Base-by-base conservation (phyloP, 2,329 filamentous ascomycete genomes). In the Claviceps sorghi region DNA sequence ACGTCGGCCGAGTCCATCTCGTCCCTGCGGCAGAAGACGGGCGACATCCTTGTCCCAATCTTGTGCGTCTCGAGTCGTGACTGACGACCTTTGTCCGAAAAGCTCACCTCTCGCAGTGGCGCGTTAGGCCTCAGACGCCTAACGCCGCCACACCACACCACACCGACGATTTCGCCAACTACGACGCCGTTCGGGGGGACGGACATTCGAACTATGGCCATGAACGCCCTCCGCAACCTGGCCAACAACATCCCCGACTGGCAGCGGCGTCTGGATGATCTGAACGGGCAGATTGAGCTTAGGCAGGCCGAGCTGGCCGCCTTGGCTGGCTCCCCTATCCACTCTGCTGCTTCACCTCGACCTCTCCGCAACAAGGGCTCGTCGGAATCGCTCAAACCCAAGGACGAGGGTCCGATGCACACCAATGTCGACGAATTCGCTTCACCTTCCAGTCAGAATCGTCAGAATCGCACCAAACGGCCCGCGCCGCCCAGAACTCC, bases 281-380 rank as follows among this genome's bases (percentile, higher is more conserved):
- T 84, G 53, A 80, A 73, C 60, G 70, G 71, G 54, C 75, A 83
- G 63, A 80, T 84, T 54, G 74, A 79, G 54, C 70, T 76, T 60
- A 78, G 80, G 54, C 80, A 84, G 67, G 66, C 70, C 49, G 79
- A 83, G 60, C 70, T 83, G 52, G 80, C 79, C 38, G 70, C 71
- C 53, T 62, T 77, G 52, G 67, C 64, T 42, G 58, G 60, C 44
- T 56, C 58, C 15, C 59, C 62, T 43, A 55, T 58, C n/a, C 60
- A 59, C 50, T 19, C 53, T 34, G 59, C 52, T 36, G 49, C 60
- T 34, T 62, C 66, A 45, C 63, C 66, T 41, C 69, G 65, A 53
- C 76, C 74, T 3, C 59, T 78, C 17, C 69, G 72, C 52, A 76
- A 76, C 56, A 70, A 70, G 51, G 75, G 75, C 47, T 78, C 76